phyloP scores from a whole-genome alignment of 306 rosid species.

The Acacia melanoxylon region DNA sequence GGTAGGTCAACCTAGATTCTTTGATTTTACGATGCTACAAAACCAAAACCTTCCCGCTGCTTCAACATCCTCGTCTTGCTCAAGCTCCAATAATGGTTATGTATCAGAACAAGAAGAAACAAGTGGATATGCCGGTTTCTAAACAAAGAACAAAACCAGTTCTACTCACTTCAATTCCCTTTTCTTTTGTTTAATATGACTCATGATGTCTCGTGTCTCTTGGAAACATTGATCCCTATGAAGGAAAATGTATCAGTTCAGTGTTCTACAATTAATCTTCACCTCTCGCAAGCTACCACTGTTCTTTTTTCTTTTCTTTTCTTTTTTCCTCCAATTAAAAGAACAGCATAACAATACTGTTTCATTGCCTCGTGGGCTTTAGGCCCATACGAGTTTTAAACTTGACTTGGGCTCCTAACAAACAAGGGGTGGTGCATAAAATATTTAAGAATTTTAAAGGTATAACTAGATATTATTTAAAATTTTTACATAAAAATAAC shows the following conservation, averaged over 20 bases:
- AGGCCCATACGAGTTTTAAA: not conserved
- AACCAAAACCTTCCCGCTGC: constrained; percentile 4
- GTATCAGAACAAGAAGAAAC: constrained; percentile 35
- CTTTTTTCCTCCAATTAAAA: not conserved
- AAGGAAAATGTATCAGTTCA: not conserved
- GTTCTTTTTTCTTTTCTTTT: not conserved
- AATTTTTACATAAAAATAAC: too few species aligned
- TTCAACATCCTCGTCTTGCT: constrained; percentile 56
- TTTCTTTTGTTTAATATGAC: not conserved
- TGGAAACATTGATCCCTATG: not conserved
- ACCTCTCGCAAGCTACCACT: not conserved
- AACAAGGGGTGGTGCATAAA: not conserved
- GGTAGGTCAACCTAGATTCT: constrained; percentile 38
- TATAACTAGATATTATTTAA: too few species aligned
- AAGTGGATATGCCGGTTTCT: constrained; percentile 31
- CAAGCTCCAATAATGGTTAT: constrained; percentile 36
- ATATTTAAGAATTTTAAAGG: too few species aligned
- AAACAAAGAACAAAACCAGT: not conserved
- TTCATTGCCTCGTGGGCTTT: not conserved
- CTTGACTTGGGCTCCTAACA: not conserved
- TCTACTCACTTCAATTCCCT: not conserved
- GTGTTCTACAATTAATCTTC: not conserved
- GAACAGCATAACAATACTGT: not conserved
- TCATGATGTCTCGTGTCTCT: not conserved
- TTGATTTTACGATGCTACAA: constrained; percentile 36